Conservation (phyloP, 2,329 filamentous ascomycete genomes). For the Didymosphaeria variabile region DNA sequence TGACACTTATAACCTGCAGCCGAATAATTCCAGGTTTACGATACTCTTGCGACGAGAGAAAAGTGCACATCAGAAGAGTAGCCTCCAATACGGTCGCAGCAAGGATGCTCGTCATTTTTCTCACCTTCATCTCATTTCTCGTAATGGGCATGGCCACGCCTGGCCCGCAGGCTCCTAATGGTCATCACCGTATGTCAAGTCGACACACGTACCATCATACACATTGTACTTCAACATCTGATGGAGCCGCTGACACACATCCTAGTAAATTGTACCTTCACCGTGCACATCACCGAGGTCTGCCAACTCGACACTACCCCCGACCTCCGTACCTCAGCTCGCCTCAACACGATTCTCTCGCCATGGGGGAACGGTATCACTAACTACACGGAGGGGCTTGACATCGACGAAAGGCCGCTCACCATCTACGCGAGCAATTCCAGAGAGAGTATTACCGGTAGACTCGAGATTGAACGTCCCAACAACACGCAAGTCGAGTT, state of each 20-base stretch:
- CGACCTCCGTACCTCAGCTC: background rate
- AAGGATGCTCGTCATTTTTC: background rate
- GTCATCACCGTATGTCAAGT: background rate
- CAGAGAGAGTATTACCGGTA: background rate
- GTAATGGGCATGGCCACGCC: background rate
- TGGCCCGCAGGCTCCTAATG: background rate
- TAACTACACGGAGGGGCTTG: background rate
- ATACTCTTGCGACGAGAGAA: background rate
- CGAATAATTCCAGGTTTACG: background rate
- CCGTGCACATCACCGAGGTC: conserved; percentile 3
- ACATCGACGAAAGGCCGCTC: conserved; percentile 1
- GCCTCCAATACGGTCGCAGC: background rate
- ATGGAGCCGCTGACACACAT: background rate
- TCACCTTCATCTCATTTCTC: background rate
- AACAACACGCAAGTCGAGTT: conserved; percentile 10
- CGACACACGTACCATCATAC: background rate
- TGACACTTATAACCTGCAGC: background rate
- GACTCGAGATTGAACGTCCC: conserved; percentile 6
- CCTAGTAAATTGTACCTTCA: conserved; percentile 9
- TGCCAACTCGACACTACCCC: background rate
- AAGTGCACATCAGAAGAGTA: background rate
- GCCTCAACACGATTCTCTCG: background rate
- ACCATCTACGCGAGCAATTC: background rate
- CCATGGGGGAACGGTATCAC: background rate
- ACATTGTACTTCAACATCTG: background rate